Percentiles rank a stretch among this genome's conserved stretches.
Conservation (phyloP, 2,329 filamentous ascomycete species). For the Didymella pinodella region DNA sequence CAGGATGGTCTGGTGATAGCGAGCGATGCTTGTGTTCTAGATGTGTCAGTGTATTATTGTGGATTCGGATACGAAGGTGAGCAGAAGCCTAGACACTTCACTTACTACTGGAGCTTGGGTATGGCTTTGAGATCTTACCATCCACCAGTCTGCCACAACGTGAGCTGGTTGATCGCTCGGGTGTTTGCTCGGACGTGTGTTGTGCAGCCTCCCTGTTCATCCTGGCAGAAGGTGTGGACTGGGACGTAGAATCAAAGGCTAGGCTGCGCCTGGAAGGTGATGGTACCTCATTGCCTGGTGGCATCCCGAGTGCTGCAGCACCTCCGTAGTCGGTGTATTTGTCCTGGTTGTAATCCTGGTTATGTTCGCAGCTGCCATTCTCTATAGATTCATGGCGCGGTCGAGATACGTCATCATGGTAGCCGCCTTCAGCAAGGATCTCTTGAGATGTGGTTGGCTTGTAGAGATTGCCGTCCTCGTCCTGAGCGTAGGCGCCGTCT, state of each 20-base stretch:
- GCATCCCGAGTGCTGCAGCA: background rate
- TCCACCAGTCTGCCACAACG: background rate
- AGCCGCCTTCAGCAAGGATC: background rate
- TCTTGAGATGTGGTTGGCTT: slow-evolving; percentile 7
- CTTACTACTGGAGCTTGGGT: background rate
- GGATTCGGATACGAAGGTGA: background rate
- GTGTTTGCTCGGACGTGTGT: background rate
- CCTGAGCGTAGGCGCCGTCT: slow-evolving; percentile 10
- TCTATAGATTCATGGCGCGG: background rate
- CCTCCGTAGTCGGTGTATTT: background rate
- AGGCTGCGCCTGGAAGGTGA: background rate
- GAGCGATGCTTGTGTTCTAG: background rate
- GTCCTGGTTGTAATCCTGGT: background rate
- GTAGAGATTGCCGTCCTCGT: slow-evolving; percentile 17
- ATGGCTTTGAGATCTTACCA: background rate
- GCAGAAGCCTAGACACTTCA: background rate
- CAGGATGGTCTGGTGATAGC: background rate
- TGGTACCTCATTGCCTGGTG: background rate
- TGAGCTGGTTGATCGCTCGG: background rate
- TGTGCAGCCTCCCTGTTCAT: background rate
- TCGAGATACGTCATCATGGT: background rate
- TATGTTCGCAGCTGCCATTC: background rate
- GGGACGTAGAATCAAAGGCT: background rate
- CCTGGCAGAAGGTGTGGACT: background rate
- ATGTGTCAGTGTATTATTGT: background rate